phyloP scores from a whole-genome alignment of 495 filamentous ascomycete species.

The Penicillium diatomitis region DNA sequence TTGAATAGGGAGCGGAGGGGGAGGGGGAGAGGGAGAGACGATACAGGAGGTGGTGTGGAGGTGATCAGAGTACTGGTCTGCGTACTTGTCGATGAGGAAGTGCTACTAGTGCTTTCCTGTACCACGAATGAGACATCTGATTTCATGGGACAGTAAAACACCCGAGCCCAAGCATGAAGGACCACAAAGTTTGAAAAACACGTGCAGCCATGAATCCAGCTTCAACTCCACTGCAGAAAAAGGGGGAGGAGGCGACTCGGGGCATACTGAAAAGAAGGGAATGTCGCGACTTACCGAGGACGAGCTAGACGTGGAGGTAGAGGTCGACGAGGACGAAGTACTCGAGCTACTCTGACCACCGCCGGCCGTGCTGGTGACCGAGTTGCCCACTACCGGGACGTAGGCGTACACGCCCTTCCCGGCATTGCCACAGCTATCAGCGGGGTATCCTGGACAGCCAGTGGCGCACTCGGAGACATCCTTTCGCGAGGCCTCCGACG shows the following conservation, averaged over 20 bases:
- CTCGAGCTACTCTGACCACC: slow-evolving; percentile 11
- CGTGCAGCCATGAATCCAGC: background rate
- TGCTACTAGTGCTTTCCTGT: slow-evolving; percentile 13
- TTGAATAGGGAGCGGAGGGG: too few relatives aligned
- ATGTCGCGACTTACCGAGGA: slow-evolving; percentile 11
- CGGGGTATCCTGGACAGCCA: slow-evolving; percentile 57
- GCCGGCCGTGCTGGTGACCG: slow-evolving; percentile 28
- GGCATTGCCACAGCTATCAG: slow-evolving; percentile 54
- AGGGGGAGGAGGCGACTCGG: background rate
- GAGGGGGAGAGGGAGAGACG: too few relatives aligned
- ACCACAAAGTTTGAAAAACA: background rate
- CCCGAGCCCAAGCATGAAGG: slow-evolving; percentile 4
- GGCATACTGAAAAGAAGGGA: background rate
- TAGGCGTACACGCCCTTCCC: slow-evolving; percentile 52
- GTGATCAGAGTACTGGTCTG: slow-evolving; percentile 3
- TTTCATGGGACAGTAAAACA: slow-evolving; percentile 8
- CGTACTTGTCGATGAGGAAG: slow-evolving; percentile 5
- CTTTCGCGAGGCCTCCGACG: slow-evolving; percentile 33
- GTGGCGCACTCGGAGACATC: slow-evolving; percentile 40
- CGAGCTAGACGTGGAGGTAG: slow-evolving; percentile 8
- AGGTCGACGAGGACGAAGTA: slow-evolving; percentile 9
- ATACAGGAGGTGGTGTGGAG: background rate
- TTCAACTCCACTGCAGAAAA: background rate
- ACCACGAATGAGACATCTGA: slow-evolving; percentile 10
- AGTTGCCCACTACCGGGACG: slow-evolving; percentile 19